Percentiles rank a stretch among this genome's conserved stretches.
phyloP scores from a whole-genome alignment of 2,329 filamentous ascomycete genomes.

The Dothideomycetes sp. region DNA sequence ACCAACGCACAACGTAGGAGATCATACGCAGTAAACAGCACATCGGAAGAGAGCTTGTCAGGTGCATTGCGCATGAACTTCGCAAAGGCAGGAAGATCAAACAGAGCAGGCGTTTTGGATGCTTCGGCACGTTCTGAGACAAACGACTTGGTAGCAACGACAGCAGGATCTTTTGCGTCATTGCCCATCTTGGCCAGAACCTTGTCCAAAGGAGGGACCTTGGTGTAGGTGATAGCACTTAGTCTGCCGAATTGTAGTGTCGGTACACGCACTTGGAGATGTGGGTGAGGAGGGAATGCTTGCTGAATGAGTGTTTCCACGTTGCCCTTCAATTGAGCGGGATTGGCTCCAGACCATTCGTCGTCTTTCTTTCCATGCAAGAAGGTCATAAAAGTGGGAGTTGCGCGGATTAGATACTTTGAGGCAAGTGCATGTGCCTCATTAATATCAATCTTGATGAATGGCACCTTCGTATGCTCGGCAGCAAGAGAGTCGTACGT shows the following conservation, averaged over 20 bases:
- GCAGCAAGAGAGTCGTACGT: constrained; percentile 70
- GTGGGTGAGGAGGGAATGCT: constrained; percentile 66
- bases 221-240: constrained; percentile 65
- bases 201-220: constrained; percentile 74
- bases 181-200: constrained; percentile 67
- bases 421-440: constrained; percentile 50
- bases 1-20: constrained; percentile 68
- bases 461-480: constrained; percentile 57
- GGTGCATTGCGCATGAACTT: constrained; percentile 50
- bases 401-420: constrained; percentile 61
- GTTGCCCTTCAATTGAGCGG: constrained; percentile 57
- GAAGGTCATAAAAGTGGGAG: constrained; percentile 84
- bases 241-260: constrained; percentile 55
- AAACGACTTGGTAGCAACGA: constrained; percentile 61
- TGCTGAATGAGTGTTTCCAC: constrained; percentile 65
- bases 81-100: constrained; percentile 59
- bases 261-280: constrained; percentile 61
- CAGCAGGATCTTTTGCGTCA: constrained; percentile 47
- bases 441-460: constrained; percentile 78
- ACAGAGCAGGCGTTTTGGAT: constrained; percentile 58
- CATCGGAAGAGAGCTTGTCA: constrained; percentile 47
- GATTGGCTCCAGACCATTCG: constrained; percentile 71
- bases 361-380: constrained; percentile 65
- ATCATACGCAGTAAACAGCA: constrained; percentile 76
- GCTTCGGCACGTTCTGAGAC: constrained; percentile 54